Evolutionary conservation across 176 grass and related monocot genomes (phyloP).

Genomic region (Panicum miliaceum): DNA sequence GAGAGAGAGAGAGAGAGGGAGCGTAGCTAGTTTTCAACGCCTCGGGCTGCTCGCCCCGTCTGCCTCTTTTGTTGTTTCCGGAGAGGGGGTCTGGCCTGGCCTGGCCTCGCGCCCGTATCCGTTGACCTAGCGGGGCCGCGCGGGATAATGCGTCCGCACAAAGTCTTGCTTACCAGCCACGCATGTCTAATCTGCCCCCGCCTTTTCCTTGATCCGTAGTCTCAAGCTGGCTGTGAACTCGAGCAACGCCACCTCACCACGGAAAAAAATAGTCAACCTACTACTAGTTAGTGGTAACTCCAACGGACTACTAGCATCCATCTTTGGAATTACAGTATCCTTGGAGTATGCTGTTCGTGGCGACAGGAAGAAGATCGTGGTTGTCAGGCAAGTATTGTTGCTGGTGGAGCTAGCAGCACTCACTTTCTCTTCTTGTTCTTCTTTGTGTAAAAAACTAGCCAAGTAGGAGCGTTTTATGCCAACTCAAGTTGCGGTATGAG

Average conservation of each 20-base stretch:
- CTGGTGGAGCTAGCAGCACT: neutral
- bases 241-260: neutral
- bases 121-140: neutral
- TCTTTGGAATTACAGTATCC: neutral
- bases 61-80: conserved; percentile 33
- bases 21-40: conserved; percentile 16
- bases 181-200: neutral
- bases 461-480: neutral
- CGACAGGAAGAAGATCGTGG: neutral
- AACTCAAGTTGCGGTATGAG: neutral
- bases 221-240: neutral
- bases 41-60: conserved; percentile 29
- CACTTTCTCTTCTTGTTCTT: neutral
- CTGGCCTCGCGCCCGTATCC: neutral
- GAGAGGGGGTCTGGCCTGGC: neutral
- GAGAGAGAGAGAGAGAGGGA: neutral
- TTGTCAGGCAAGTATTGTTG: neutral
- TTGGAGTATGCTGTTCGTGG: neutral
- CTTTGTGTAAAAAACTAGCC: neutral
- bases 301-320: neutral
- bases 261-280: neutral
- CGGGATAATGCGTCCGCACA: neutral
- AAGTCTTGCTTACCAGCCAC: neutral
- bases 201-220: neutral
- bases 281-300: neutral